Percentiles rank a stretch among this genome's conserved stretches.
Evolutionary conservation across 2,329 filamentous ascomycete species (phyloP).

Genomic region (Claviceps monticola): DNA sequence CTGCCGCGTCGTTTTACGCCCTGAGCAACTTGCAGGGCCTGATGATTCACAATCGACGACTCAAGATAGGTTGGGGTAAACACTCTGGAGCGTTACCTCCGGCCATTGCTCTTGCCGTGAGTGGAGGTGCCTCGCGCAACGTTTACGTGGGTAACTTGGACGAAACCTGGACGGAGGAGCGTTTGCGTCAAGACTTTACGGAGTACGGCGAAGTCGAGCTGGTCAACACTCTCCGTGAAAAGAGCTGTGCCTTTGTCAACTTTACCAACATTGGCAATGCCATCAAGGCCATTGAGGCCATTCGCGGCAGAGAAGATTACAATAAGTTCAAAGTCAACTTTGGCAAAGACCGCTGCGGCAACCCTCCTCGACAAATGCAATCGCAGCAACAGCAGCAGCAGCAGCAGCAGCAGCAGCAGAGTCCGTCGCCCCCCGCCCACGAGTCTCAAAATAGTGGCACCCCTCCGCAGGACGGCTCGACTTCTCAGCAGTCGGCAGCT

Average conservation of each 20-base stretch:
- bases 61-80: conserved; percentile 99
- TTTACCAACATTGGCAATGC: conserved; percentile 99
- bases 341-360: conserved; percentile 95
- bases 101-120: conserved; percentile 90
- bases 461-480: conserved; percentile 39
- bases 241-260: conserved; percentile 98
- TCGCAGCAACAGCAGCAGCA: conserved; percentile 31
- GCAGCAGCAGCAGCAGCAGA: conserved; percentile 40
- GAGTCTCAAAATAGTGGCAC: conserved; percentile 43
- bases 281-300: conserved; percentile 96
- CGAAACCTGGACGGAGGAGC: conserved; percentile 93
- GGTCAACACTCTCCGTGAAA: conserved; percentile 91
- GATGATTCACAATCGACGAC: conserved; percentile 96
- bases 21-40: conserved; percentile 93
- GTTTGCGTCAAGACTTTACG: conserved; percentile 87
- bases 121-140: conserved; percentile 92
- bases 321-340: conserved; percentile 99
- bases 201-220: conserved; percentile 97
- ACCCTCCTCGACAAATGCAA: conserved; percentile 78
- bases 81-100: conserved; percentile 93
- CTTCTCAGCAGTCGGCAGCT: conserved; percentile 51
- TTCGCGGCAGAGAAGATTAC: conserved; percentile 91
- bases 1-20: conserved; percentile 93
- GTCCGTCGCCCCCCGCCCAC: conserved; percentile 43
- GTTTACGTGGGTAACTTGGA: conserved; percentile 97